phyloP scores from a whole-genome alignment of 345 rosid species.

The Citropsis articulata region DNA sequence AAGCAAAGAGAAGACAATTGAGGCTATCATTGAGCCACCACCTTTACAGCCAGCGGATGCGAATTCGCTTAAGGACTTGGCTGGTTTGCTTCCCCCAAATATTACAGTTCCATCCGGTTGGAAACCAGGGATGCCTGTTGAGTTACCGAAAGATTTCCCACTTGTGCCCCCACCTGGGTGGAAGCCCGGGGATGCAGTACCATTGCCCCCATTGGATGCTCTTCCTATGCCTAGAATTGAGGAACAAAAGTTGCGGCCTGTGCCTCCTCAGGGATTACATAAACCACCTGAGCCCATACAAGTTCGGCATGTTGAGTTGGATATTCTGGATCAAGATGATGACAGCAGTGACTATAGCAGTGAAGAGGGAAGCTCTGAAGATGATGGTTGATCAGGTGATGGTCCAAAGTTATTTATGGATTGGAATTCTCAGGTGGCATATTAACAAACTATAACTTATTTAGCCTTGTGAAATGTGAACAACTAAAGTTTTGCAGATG shows the following conservation, averaged over 20 bases:
- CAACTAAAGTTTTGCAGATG: not conserved
- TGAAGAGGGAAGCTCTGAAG: conserved; percentile 35
- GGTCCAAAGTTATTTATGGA: not conserved
- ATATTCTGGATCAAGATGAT: conserved; percentile 39
- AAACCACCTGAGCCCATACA: conserved; percentile 70
- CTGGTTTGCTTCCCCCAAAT: conserved; percentile 61
- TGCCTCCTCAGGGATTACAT: conserved; percentile 51
- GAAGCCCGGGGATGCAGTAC: conserved; percentile 88
- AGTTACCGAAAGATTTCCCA: conserved; percentile 65
- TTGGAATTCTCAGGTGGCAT: not conserved
- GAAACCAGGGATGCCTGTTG: conserved; percentile 97
- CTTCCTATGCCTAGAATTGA: conserved; percentile 43
- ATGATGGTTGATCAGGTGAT: conserved; percentile 16
- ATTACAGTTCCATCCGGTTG: conserved; percentile 76
- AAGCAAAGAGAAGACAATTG: conserved; percentile 53
- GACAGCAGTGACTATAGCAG: conserved; percentile 42
- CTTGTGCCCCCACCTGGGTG: conserved; percentile 77
- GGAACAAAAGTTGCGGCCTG: conserved; percentile 47
- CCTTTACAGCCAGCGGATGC: conserved; percentile 34
- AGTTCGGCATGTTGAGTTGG: conserved; percentile 83
- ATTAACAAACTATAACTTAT: not conserved
- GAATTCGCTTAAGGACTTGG: conserved; percentile 34
- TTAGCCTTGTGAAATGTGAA: not conserved
- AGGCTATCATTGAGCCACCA: conserved; percentile 67
- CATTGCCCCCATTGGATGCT: conserved; percentile 67